A percentile compares a stretch with the other conserved stretches of the same genome.
Conservation (phyloP, 495 filamentous ascomycete species). For the Pyronema domesticum region DNA sequence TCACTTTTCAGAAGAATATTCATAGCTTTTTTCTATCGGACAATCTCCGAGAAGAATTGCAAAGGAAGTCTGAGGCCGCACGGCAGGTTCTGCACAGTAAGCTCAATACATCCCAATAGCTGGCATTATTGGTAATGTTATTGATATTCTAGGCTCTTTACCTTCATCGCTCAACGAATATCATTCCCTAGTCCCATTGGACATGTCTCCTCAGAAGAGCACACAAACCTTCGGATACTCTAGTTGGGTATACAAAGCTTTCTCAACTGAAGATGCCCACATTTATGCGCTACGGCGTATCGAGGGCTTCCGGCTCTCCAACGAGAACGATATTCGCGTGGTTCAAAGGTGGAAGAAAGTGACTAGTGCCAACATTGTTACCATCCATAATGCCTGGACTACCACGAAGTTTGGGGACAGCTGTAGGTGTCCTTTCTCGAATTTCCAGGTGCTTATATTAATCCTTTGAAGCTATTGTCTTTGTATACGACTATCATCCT, state of each 20-base stretch:
- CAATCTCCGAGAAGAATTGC: constrained; percentile 65
- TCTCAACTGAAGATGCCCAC: constrained; percentile 67
- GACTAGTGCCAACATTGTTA: constrained; percentile 63
- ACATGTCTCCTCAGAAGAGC: constrained; percentile 61
- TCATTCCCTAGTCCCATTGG: constrained; percentile 79
- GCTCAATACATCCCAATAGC: constrained; percentile 11
- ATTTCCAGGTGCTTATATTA: background rate
- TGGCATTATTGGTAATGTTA: background rate
- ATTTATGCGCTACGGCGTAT: constrained; percentile 70
- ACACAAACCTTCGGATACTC: constrained; percentile 60
- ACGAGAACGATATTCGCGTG: constrained; percentile 67
- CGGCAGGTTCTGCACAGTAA: constrained; percentile 69
- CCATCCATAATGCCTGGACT: constrained; percentile 81
- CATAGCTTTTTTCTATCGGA: constrained; percentile 85
- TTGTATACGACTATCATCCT: constrained; percentile 87
- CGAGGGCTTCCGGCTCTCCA: constrained; percentile 71
- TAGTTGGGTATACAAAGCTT: constrained; percentile 93
- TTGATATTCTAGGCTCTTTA: constrained; percentile 6
- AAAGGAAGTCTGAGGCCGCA: constrained; percentile 71
- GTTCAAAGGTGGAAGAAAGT: constrained; percentile 87
- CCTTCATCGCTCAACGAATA: constrained; percentile 69
- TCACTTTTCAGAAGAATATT: constrained; percentile 63
- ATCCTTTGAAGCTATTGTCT: constrained; percentile 43
- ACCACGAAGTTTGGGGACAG: constrained; percentile 83
- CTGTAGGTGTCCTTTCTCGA: constrained; percentile 27